These are phyloP conservation scores for Rubia yunnanensis DNA, from an alignment of 257 asterid genomes.

Conservation along the genomic window DNA sequence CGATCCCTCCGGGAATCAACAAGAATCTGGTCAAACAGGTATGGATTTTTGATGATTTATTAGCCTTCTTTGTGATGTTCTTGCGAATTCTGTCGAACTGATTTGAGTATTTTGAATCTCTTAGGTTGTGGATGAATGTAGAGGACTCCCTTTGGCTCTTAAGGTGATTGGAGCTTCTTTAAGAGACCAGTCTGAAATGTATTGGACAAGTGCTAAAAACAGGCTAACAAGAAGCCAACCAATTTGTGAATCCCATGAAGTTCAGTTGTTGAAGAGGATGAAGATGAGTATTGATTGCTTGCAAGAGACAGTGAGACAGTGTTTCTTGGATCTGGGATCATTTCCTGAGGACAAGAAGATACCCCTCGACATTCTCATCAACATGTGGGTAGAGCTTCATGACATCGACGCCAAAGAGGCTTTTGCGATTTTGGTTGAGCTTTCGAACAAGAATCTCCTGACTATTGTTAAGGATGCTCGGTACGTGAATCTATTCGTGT, in stretches of 20 bases:
- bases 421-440: constrained; percentile 69
- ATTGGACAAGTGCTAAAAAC: constrained; percentile 69
- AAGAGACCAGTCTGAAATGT: constrained; percentile 72
- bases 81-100: constrained; percentile 2
- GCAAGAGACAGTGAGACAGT: constrained; percentile 59
- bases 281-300: constrained; percentile 67
- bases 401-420: constrained; percentile 81
- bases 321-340: constrained; percentile 80
- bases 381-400: constrained; percentile 90
- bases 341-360: constrained; percentile 86
- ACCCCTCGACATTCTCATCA: constrained; percentile 77
- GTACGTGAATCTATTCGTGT: constrained; percentile 21
- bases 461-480: constrained; percentile 75
- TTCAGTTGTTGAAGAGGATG: constrained; percentile 69
- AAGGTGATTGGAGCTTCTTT: constrained; percentile 87
- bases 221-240: constrained; percentile 66
- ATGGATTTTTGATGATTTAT: not conserved
- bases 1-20: constrained; percentile 43
- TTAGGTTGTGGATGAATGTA: constrained; percentile 81
- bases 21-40: constrained; percentile 65
- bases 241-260: constrained; percentile 72
- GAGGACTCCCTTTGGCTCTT: constrained; percentile 82
- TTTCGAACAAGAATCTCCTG: constrained; percentile 76
- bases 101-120: not conserved
- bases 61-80: not conserved